phyloP scores from a whole-genome alignment of 169 alveolate genomes.

The Cryptosporidium xiaoi region DNA sequence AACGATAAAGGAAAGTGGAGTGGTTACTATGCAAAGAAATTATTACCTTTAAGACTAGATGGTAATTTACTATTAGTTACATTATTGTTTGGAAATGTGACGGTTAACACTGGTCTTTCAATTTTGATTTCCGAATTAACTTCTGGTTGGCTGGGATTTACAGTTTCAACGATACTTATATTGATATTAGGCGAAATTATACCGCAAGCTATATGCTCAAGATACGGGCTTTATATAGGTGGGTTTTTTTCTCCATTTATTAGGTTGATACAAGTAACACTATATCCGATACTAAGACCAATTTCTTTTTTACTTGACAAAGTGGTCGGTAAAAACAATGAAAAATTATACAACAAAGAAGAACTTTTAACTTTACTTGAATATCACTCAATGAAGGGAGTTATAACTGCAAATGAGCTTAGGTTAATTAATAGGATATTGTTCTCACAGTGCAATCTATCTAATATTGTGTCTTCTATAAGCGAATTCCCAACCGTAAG shows the following conservation, averaged over 20 bases:
- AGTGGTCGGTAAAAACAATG: constrained; percentile 76
- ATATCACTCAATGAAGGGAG: constrained; percentile 23
- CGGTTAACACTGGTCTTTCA: constrained; percentile 87
- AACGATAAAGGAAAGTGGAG: constrained; percentile 78
- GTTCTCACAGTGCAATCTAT: constrained; percentile 15
- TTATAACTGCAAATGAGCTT: constrained; percentile 25
- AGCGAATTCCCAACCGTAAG: constrained; percentile 10
- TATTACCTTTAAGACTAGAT: constrained; percentile 87
- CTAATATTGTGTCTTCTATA: constrained; percentile 33
- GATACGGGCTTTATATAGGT: constrained; percentile 87
- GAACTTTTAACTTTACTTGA: constrained; percentile 27
- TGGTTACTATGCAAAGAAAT: constrained; percentile 84
- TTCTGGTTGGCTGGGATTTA: constrained; percentile 83
- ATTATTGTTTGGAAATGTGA: constrained; percentile 87
- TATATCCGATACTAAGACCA: constrained; percentile 85
- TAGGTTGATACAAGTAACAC: constrained; percentile 72
- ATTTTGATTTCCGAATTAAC: constrained; percentile 87
- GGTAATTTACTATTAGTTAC: constrained; percentile 88
- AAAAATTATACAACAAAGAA: constrained; percentile 27
- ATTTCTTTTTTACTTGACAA: constrained; percentile 79
- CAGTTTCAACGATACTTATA: constrained; percentile 84
- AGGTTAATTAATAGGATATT: constrained; percentile 6
- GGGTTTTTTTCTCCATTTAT: constrained; percentile 85
- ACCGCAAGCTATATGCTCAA: constrained; percentile 89
- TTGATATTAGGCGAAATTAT: constrained; percentile 89